phyloP scores from a whole-genome alignment of 2,329 filamentous ascomycete species.

The Fusarium scirpi region DNA sequence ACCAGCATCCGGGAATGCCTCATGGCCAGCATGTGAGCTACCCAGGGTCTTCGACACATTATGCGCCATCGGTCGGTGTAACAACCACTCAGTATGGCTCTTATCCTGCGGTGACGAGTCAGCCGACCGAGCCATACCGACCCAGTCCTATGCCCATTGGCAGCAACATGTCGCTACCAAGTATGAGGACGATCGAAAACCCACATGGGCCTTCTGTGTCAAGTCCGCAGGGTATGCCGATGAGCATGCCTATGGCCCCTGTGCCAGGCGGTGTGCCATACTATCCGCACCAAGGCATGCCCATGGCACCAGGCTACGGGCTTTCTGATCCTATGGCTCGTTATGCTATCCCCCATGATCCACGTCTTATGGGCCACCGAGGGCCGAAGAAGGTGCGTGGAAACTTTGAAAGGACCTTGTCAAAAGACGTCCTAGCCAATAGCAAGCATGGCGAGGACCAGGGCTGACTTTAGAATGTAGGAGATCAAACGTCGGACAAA shows the following conservation, averaged over 20 bases:
- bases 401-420: conserved; percentile 8
- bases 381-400: conserved; percentile 69
- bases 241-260: conserved; percentile 49
- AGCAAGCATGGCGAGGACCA: conserved; percentile 12
- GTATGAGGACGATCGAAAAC: conserved; percentile 57
- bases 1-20: conserved; percentile 49
- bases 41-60: conserved; percentile 42
- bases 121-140: conserved; percentile 49
- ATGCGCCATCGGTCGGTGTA: conserved; percentile 39
- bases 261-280: conserved; percentile 55
- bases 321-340: conserved; percentile 59
- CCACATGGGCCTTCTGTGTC: conserved; percentile 45
- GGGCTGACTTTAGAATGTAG: conserved; percentile 52
- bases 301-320: conserved; percentile 53
- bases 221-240: conserved; percentile 54
- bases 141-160: conserved; percentile 45
- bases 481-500: conserved; percentile 73
- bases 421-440: not conserved
- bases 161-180: conserved; percentile 54
- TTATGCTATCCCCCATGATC: conserved; percentile 63
- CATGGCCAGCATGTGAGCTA: conserved; percentile 50
- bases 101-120: conserved; percentile 48
- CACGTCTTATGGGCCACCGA: conserved; percentile 60
- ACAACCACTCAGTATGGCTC: conserved; percentile 49
- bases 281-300: conserved; percentile 57